Evolutionary conservation across 148 eudicot species (phyloP).

Genomic region (Rhododendron kiyosumense): DNA sequence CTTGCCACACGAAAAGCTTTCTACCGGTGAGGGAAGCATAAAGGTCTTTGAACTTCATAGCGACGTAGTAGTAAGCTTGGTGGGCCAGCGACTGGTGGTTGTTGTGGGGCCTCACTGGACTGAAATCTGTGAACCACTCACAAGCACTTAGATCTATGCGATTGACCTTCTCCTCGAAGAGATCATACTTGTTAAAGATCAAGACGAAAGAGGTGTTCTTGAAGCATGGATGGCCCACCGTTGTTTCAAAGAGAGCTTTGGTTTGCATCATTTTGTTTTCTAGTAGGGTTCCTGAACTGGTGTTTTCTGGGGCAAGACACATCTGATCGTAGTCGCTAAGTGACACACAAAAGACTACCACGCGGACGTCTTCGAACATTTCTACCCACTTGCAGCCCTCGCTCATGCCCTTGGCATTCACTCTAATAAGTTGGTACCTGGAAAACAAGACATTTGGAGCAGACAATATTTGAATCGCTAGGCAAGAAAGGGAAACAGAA

Average conservation of each 20-base stretch:
- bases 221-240: constrained; percentile 80
- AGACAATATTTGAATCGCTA: not conserved
- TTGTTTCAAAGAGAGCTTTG: constrained; percentile 77
- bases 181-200: constrained; percentile 79
- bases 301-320: constrained; percentile 37
- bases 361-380: constrained; percentile 96
- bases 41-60: constrained; percentile 92
- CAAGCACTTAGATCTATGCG: constrained; percentile 56
- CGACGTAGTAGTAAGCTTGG: constrained; percentile 89
- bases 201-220: constrained; percentile 75
- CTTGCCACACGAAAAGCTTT: constrained; percentile 98
- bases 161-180: constrained; percentile 79
- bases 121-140: constrained; percentile 81
- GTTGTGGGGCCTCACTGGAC: constrained; percentile 66
- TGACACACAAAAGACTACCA: constrained; percentile 72
- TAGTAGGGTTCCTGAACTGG: constrained; percentile 37
- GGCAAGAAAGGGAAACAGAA: not conserved
- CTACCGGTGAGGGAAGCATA: constrained; percentile 69
- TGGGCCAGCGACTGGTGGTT: constrained; percentile 78
- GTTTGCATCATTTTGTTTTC: constrained; percentile 79
- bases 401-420: constrained; percentile 86
- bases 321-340: constrained; percentile 83
- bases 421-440: constrained; percentile 87
- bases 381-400: constrained; percentile 98
- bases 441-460: not conserved